These are phyloP conservation scores for Termitomyces titanicus DNA, from an alignment of 768 basidiomycete genomes.

Conservation along the genomic window DNA sequence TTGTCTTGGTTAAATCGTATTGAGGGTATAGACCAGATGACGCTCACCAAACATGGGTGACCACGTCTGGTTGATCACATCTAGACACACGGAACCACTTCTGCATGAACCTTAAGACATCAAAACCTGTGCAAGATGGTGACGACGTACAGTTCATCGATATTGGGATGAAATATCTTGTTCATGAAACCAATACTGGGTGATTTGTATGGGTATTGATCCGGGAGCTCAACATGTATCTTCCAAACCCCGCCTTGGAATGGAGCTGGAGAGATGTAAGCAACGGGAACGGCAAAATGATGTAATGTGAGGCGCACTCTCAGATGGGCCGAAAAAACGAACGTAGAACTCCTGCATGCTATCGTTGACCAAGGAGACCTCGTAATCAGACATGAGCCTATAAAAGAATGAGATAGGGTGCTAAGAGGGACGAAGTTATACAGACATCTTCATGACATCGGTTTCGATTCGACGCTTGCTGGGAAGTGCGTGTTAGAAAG, in stretches of 20 bases:
- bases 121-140: constrained; percentile 1
- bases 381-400: constrained; percentile 98
- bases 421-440: constrained; percentile 5
- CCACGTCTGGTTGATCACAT: constrained; percentile 99
- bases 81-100: constrained; percentile 96
- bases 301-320: constrained; percentile 61
- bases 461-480: constrained; percentile 94
- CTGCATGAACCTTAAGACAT: constrained; percentile 35
- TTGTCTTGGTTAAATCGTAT: constrained; percentile 1
- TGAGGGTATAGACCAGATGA: not conserved
- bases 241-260: constrained; percentile 99
- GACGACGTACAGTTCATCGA: constrained; percentile 89
- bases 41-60: constrained; percentile 97
- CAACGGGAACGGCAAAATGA: not conserved
- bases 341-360: constrained; percentile 99
- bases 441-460: constrained; percentile 98
- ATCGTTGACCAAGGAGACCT: constrained; percentile 96
- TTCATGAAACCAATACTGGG: constrained; percentile 99
- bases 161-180: constrained; percentile 99
- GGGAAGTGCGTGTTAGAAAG: constrained; percentile 61
- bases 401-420: constrained; percentile 7
- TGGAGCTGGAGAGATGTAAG: constrained; percentile 56
- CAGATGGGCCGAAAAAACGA: constrained; percentile 87
- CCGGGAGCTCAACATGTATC: constrained; percentile 97
- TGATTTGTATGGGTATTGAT: constrained; percentile 98